Base-by-base conservation (phyloP, 2,329 filamentous ascomycete genomes). In the Rachicladosporium sp. region DNA sequence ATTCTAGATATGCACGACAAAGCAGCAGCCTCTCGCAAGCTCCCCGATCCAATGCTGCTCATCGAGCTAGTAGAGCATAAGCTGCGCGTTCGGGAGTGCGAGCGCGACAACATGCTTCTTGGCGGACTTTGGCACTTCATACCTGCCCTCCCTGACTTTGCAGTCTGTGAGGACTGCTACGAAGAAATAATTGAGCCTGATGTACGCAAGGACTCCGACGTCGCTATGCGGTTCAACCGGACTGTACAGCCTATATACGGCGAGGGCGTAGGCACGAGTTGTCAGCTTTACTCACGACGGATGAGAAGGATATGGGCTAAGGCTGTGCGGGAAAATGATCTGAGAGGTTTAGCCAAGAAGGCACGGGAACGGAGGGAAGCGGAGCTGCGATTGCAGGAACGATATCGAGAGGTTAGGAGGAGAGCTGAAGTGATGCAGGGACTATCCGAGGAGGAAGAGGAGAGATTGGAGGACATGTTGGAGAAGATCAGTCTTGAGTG, bases 91-190 rank as follows among this genome's bases (percentile, higher is more conserved):
- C 67, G 72, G 3, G 76, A 85, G 54, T 93, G 85, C 54, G 65
- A 67, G 12, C 70, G 76, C 29, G 76, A 82, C 54, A 71, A 68
- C n/a, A 68, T 76, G 4, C 61, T 81, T 2, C 59, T 67, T n/a
- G 71, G 76, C 40, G 71, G 69, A 9, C 65, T 70, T 31, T 95
- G 88, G 88, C 79, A 93, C 58, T 78, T 74, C 40, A 85, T 93
- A 58, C 76, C 82, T 1, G 50, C 45, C 6, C 68, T 74, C 9
- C 83, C 82, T 0, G 74, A 87, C 35, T 76, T 94, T 51, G 86
- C 40, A 1, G 80, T 93, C 3, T 96, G 88, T 60, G 77, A 82
- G 47, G 84, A 89, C 59, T 96, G 88, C 59, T 94, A 82, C 56
- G 74, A 84, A 10, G 78, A 85, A 13, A 73, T 85, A 1, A 75